phyloP scores from a whole-genome alignment of 495 filamentous ascomycete genomes.

The Jackrogersella multiformis region DNA sequence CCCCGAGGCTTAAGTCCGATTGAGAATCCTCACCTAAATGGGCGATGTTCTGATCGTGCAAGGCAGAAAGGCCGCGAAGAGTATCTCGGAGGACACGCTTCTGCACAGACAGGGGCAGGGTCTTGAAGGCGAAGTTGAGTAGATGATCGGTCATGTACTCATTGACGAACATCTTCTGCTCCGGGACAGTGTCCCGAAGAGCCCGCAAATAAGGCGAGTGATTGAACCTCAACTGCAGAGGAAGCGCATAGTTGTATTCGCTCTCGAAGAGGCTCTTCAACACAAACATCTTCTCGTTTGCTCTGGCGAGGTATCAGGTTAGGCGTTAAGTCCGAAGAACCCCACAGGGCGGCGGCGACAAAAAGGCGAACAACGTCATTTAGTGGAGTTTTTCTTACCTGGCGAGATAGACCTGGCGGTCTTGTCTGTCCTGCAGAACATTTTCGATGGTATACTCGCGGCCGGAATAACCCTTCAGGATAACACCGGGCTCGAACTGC shows the following conservation, averaged over 20 bases:
- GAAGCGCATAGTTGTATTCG: slow-evolving; percentile 53
- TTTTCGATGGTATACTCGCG: slow-evolving; percentile 50
- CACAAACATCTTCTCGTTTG: slow-evolving; percentile 52
- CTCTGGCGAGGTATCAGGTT: slow-evolving; percentile 37
- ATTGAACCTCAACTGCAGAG: slow-evolving; percentile 52
- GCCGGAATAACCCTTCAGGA: slow-evolving; percentile 48
- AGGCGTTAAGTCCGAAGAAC: slow-evolving; percentile 19
- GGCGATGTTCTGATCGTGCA: slow-evolving; percentile 60
- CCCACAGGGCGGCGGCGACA: slow-evolving; percentile 10
- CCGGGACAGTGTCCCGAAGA: slow-evolving; percentile 55
- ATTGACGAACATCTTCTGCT: slow-evolving; percentile 59
- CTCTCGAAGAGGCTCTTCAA: slow-evolving; percentile 53
- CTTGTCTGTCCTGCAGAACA: slow-evolving; percentile 50
- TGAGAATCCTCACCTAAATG: slow-evolving; percentile 50
- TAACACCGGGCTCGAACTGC: slow-evolving; percentile 42
- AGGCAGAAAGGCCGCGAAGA: slow-evolving; percentile 53
- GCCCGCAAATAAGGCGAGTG: slow-evolving; percentile 51
- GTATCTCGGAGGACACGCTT: slow-evolving; percentile 58
- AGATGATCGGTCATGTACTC: slow-evolving; percentile 58
- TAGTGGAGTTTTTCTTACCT: slow-evolving; percentile 35
- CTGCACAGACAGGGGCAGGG: slow-evolving; percentile 47
- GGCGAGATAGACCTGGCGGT: slow-evolving; percentile 48
- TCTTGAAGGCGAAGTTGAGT: slow-evolving; percentile 54
- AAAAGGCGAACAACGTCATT: slow-evolving; percentile 7
- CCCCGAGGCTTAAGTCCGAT: slow-evolving; percentile 25